Evolutionary conservation across 148 eudicot genomes (phyloP), one percentile per base, ranked within the genome.

Genomic region (Chenopodium berlandieri): DNA sequence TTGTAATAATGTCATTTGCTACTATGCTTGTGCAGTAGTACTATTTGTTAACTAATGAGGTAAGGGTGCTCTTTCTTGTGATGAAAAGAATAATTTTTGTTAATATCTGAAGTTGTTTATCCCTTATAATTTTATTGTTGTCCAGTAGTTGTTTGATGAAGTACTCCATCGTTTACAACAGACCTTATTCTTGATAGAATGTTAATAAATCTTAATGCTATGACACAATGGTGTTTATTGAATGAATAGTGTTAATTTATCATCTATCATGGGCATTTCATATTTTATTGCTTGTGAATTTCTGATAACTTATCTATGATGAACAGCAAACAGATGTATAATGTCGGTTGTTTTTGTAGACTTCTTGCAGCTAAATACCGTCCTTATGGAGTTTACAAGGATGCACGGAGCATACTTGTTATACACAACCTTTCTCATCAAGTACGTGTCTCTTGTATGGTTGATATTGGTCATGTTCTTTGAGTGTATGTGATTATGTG

Each of bases 321-420:
- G 37, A 16, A 50, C 32, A 25, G 10, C 0, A 46, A 67, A 48
- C 19, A 64, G 13, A 23, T 78, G 66, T 1, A 1, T 69, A 32
- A 54, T 48, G 64, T 19, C 11, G 31, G 78, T 72, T 80, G 25
- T 79, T 54, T 78, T 34, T 86, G 54, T 85, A 97, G 99, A 81
- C 98, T 97, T 79, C 82, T 97, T 79, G 97, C 99, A 47, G 92
- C 99, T 50, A 97, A 94, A 85, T 97, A 97, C 84, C 99, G 99
- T 79, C 92, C 99, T 9, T 82, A 90, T 86, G 98, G 98, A 89
- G 98, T 97, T 75, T 97, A 97, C 78, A 97, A 97, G 90, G 97
- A 94, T 90, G 94, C 98, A 74, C 88, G 99, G 78, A 90, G 92
- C 83, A 82, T 94, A 79, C 87, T 94, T 77, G 91, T 92, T 67